Evolutionary conservation across 2,329 filamentous ascomycete species (phyloP).

Genomic region (Colletotrichum higginsianum): DNA sequence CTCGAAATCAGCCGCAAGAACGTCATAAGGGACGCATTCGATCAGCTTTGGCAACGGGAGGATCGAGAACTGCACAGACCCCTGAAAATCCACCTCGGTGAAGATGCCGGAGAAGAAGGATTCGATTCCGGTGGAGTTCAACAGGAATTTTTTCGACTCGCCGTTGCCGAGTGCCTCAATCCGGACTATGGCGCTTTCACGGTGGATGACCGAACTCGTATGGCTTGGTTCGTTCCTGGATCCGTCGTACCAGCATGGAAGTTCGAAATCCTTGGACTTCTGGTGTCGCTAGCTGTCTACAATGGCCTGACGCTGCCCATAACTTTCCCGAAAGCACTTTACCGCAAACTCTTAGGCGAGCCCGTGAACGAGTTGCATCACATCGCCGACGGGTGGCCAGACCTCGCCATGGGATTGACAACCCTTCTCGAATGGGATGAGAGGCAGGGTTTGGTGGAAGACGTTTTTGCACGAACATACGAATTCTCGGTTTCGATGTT

Average conservation of each 20-base stretch:
- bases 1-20: conserved; percentile 77
- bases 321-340: conserved; percentile 88
- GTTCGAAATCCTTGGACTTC: conserved; percentile 88
- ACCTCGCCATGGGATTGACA: conserved; percentile 81
- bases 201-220: conserved; percentile 80
- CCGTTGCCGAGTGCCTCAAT: conserved; percentile 84
- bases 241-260: conserved; percentile 89
- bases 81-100: conserved; percentile 88
- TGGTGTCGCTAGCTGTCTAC: conserved; percentile 92
- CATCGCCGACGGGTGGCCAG: conserved; percentile 90
- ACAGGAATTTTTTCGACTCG: conserved; percentile 93
- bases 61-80: conserved; percentile 86
- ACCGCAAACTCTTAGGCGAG: conserved; percentile 81
- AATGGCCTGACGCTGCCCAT: conserved; percentile 94
- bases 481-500: conserved; percentile 81
- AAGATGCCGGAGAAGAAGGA: conserved; percentile 87
- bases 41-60: conserved; percentile 92
- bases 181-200: conserved; percentile 86
- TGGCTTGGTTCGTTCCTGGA: conserved; percentile 90
- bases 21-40: conserved; percentile 81
- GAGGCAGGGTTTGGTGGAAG: conserved; percentile 81
- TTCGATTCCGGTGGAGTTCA: conserved; percentile 96
- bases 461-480: conserved; percentile 87
- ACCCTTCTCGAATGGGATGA: conserved; percentile 83
- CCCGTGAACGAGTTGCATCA: conserved; percentile 80